Evolutionary conservation across 371 early-diverging fungal species (phyloP).

Genomic region (Mortierella sp.): DNA sequence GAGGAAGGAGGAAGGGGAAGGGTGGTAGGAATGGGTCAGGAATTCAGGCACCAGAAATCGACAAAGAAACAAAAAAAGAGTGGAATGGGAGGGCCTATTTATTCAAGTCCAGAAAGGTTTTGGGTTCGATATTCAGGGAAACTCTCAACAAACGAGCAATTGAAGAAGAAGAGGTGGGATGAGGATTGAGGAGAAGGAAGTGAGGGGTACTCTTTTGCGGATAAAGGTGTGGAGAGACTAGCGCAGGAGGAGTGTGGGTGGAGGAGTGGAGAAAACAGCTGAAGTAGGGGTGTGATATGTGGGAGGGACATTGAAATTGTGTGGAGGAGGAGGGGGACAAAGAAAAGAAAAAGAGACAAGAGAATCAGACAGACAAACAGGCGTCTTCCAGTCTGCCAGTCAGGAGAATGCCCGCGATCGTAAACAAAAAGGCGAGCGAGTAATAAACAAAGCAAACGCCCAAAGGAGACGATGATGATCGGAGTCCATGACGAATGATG

Average conservation of each 20-base stretch:
- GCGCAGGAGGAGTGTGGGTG: not conserved
- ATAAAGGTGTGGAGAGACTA: constrained; percentile 10
- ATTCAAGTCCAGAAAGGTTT: not conserved
- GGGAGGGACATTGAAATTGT: not conserved
- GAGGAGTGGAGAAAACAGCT: not conserved
- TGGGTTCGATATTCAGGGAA: not conserved
- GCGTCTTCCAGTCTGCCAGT: not conserved
- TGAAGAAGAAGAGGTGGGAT: not conserved
- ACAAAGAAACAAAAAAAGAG: constrained; percentile 11
- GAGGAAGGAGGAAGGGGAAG: not conserved
- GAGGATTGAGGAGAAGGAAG: not conserved
- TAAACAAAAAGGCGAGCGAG: not conserved
- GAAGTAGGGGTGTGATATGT: not conserved
- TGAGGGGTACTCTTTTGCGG: constrained; percentile 3
- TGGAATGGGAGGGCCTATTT: constrained; percentile 5
- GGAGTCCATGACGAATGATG: constrained; percentile 11
- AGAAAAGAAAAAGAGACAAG: not conserved
- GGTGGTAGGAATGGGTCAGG: constrained; percentile 7
- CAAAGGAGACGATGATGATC: constrained; percentile 3
- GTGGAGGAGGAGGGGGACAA: not conserved
- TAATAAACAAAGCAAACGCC: not conserved
- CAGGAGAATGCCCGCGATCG: constrained; percentile 10
- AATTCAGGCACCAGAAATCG: constrained; percentile 18
- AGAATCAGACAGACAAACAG: not conserved
- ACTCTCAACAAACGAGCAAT: not conserved